Conservation (phyloP, 441 rosid species). For the Erysimum cheiri region DNA sequence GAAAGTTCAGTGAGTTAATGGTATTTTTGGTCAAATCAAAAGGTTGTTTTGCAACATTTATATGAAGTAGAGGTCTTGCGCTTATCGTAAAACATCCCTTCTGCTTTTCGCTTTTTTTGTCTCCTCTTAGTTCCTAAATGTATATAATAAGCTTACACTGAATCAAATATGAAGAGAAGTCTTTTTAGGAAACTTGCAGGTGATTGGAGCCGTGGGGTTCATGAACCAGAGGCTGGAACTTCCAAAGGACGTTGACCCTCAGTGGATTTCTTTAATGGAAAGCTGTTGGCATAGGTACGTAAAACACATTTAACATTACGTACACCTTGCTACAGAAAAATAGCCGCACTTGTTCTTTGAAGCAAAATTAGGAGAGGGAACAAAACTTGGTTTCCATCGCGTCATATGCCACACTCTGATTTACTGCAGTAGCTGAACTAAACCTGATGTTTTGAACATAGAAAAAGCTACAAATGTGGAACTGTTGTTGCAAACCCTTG, state of each 20-base stretch:
- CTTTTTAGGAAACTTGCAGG: conserved; percentile 60
- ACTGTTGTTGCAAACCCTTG: not conserved
- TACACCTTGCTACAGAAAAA: not conserved
- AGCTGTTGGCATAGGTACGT: conserved; percentile 94
- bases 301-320: not conserved
- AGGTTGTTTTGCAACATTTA: not conserved
- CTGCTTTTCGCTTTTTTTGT: conserved; percentile 32
- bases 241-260: conserved; percentile 83
- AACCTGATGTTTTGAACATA: not conserved
- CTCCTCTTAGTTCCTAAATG: conserved; percentile 1
- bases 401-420: conserved; percentile 8
- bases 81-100: not conserved
- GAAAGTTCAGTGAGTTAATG: conserved; percentile 9
- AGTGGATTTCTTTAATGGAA: conserved; percentile 80
- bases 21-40: not conserved
- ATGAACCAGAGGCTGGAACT: conserved; percentile 93
- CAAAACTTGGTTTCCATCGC: not conserved
- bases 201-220: conserved; percentile 98
- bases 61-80: not conserved
- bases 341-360: not conserved
- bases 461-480: conserved; percentile 6
- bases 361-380: not conserved
- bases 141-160: not conserved
- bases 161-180: conserved; percentile 33
- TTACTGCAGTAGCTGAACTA: conserved; percentile 3